phyloP scores from a whole-genome alignment of 495 filamentous ascomycete genomes.

The Lophiostoma macrostomum region DNA sequence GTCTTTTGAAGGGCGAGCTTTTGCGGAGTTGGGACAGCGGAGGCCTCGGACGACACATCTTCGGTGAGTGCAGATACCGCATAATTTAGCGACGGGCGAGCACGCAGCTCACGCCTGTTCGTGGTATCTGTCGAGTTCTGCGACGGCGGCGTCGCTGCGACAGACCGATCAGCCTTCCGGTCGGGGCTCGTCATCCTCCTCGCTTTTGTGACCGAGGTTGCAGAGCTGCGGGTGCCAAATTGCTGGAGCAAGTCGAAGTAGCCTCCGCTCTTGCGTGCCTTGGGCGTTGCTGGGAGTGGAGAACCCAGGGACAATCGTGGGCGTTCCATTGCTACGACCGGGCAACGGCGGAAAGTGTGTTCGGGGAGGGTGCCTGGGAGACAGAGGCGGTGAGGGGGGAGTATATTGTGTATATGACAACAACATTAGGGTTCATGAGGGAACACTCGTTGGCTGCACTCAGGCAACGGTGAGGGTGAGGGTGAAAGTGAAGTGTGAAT shows the following conservation, averaged over 20 bases:
- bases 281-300: conserved; percentile 19
- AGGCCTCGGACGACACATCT: background rate
- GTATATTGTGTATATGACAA: too few species aligned
- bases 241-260: conserved; percentile 15
- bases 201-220: conserved; percentile 24
- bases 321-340: conserved; percentile 9
- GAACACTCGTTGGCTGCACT: too few species aligned
- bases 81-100: too few species aligned
- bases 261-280: conserved; percentile 13
- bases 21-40: background rate
- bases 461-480: too few species aligned
- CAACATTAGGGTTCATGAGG: too few species aligned
- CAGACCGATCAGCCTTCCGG: background rate
- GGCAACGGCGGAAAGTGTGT: background rate
- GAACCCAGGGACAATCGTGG: background rate
- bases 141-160: background rate
- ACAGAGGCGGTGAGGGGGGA: background rate
- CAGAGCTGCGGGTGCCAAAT: conserved; percentile 20
- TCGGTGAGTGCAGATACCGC: background rate
- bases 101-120: background rate
- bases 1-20: background rate
- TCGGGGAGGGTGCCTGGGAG: background rate
- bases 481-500: too few species aligned
- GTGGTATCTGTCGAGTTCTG: background rate
- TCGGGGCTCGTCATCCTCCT: background rate